phyloP scores from a whole-genome alignment of 805 yeast genomes.

The Candida ponderosae region DNA sequence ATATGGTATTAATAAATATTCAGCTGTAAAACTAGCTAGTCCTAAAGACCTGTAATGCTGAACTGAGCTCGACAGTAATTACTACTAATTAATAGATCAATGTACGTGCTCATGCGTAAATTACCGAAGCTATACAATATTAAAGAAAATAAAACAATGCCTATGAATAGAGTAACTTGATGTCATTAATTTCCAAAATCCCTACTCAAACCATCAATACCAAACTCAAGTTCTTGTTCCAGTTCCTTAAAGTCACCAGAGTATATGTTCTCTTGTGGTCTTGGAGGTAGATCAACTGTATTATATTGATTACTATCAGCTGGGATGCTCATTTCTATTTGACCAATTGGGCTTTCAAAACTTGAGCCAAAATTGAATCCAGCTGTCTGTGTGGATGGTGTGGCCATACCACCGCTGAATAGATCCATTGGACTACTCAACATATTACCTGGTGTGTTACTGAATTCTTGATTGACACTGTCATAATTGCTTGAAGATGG shows the following conservation, averaged over 20 bases:
- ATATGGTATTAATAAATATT: too few species aligned
- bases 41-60: too few species aligned
- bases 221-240: conserved; percentile 62
- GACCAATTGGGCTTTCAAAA: conserved; percentile 22
- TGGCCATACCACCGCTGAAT: conserved; percentile 2
- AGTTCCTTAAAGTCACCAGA: conserved; percentile 31
- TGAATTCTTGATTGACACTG: conserved; percentile 24
- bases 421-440: neutral
- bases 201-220: conserved; percentile 36
- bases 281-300: conserved; percentile 47
- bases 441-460: conserved; percentile 12
- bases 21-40: too few species aligned
- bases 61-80: too few species aligned
- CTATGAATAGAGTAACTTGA: neutral
- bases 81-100: too few species aligned
- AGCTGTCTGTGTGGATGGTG: conserved; percentile 11
- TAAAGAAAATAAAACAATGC: neutral
- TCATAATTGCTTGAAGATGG: conserved; percentile 7
- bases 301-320: conserved; percentile 29
- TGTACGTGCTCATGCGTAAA: too few species aligned
- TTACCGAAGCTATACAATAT: too few species aligned
- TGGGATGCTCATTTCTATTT: conserved; percentile 35
- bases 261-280: conserved; percentile 45
- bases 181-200: neutral
- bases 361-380: conserved; percentile 10